Percentiles rank a stretch among this genome's conserved stretches.
phyloP scores from a whole-genome alignment of 1,139 yeast genomes.

The Hyphopichia fennica region DNA sequence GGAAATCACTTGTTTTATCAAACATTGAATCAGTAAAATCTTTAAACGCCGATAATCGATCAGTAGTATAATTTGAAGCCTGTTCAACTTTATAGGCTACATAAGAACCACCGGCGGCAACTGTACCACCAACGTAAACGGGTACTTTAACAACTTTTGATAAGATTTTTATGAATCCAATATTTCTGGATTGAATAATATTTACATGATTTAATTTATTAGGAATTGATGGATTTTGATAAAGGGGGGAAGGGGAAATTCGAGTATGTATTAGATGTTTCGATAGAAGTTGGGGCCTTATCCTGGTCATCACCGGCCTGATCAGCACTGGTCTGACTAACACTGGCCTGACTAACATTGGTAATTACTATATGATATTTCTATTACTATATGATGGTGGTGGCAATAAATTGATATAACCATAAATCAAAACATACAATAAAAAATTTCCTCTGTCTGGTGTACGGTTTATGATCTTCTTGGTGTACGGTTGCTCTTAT shows the following conservation, averaged over 20 bases:
- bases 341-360: too few relatives aligned
- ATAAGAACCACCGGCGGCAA: constrained; percentile 94
- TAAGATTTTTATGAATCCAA: constrained; percentile 51
- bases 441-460: too few relatives aligned
- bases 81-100: constrained; percentile 90
- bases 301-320: too few relatives aligned
- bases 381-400: too few relatives aligned
- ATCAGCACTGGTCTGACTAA: too few relatives aligned
- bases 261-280: too few relatives aligned
- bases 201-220: background rate
- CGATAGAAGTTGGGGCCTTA: too few relatives aligned
- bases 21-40: constrained; percentile 53
- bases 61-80: constrained; percentile 70
- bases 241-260: too few relatives aligned
- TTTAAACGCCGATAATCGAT: constrained; percentile 58
- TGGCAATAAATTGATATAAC: too few relatives aligned
- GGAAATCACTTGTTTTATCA: constrained; percentile 45
- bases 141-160: constrained; percentile 56
- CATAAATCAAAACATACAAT: too few relatives aligned
- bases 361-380: too few relatives aligned
- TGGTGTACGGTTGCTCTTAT: background rate
- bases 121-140: constrained; percentile 83
- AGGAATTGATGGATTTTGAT: background rate
- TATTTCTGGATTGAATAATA: constrained; percentile 18
- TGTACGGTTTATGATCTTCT: background rate